Conservation (phyloP, 2,329 filamentous ascomycete genomes). For the Fusarium brachygibbosum region DNA sequence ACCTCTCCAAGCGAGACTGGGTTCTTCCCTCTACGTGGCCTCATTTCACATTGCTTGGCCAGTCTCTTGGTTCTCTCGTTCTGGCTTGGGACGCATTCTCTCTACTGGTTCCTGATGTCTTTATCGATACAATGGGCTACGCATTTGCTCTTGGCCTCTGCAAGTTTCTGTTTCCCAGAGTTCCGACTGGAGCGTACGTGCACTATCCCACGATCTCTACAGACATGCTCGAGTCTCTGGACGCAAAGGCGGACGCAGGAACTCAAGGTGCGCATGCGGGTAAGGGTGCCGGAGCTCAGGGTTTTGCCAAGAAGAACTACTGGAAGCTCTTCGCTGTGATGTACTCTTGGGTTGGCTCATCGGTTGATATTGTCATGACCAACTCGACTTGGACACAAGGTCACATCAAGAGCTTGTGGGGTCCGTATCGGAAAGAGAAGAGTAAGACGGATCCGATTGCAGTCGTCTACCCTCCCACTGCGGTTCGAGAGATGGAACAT, state of each 20-base stretch:
- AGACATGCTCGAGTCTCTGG: slow-evolving; percentile 91
- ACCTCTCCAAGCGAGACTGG: slow-evolving; percentile 88
- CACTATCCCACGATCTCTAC: slow-evolving; percentile 99
- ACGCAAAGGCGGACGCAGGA: slow-evolving; percentile 70
- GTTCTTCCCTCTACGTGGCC: slow-evolving; percentile 91
- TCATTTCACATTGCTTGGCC: slow-evolving; percentile 92
- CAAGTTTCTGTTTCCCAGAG: slow-evolving; percentile 82
- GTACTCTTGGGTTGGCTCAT: slow-evolving; percentile 85
- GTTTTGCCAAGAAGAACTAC: slow-evolving; percentile 81
- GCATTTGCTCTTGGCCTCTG: slow-evolving; percentile 88
- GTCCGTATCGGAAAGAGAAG: slow-evolving; percentile 64
- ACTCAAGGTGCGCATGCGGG: slow-evolving; percentile 85
- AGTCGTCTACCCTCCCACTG: slow-evolving; percentile 92
- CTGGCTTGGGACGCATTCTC: slow-evolving; percentile 93
- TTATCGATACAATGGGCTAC: slow-evolving; percentile 98
- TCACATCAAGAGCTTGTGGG: slow-evolving; percentile 87
- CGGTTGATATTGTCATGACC: slow-evolving; percentile 95
- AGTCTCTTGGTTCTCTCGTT: slow-evolving; percentile 88
- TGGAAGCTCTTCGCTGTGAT: slow-evolving; percentile 87
- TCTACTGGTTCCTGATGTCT: slow-evolving; percentile 92
- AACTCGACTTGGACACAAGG: slow-evolving; percentile 95
- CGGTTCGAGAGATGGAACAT: slow-evolving; percentile 84
- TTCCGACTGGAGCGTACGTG: slow-evolving; percentile 93
- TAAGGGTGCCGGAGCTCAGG: slow-evolving; percentile 78
- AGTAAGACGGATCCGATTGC: slow-evolving; percentile 69